These are phyloP conservation scores for Phytophthora kernoviae DNA, from an alignment of 352 stramenopile species.

Conservation along the genomic window DNA sequence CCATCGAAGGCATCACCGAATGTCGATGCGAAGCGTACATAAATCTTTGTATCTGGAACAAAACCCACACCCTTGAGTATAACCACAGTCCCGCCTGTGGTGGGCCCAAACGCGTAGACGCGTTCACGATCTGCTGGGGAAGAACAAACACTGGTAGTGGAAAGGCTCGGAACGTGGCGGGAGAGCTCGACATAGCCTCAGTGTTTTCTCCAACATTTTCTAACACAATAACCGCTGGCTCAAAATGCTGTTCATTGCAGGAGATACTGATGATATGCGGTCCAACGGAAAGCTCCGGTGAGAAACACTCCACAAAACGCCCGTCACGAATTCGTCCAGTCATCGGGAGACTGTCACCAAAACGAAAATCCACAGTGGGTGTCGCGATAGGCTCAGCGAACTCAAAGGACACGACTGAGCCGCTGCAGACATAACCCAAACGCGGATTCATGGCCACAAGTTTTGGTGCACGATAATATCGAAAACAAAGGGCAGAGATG, in stretches of 20 bases:
- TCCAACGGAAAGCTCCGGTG: constrained; percentile 50
- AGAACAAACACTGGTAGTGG: constrained; percentile 61
- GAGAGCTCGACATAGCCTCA: constrained; percentile 2
- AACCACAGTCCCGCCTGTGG: constrained; percentile 51
- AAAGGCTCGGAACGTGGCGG: constrained; percentile 56
- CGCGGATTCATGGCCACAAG: constrained; percentile 58
- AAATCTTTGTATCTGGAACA: constrained; percentile 63
- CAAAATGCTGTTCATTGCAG: constrained; percentile 75
- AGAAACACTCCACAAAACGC: constrained; percentile 68
- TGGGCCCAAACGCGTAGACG: constrained; percentile 56
- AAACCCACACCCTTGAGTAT: constrained; percentile 65
- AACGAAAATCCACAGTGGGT: constrained; percentile 65
- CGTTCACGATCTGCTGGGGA: constrained; percentile 40
- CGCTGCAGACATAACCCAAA: constrained; percentile 66
- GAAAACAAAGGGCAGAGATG: constrained; percentile 53
- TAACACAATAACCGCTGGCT: constrained; percentile 22
- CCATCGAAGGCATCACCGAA: constrained; percentile 39
- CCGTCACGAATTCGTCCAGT: constrained; percentile 41
- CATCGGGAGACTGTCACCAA: constrained; percentile 41
- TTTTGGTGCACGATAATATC: constrained; percentile 55
- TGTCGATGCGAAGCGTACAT: constrained; percentile 63
- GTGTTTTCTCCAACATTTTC: constrained; percentile 4
- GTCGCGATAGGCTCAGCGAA: constrained; percentile 63
- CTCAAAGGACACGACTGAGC: constrained; percentile 68
- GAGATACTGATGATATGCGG: constrained; percentile 55